Base-by-base conservation (phyloP, 805 yeast species). In the Candida sakaeoensis region DNA sequence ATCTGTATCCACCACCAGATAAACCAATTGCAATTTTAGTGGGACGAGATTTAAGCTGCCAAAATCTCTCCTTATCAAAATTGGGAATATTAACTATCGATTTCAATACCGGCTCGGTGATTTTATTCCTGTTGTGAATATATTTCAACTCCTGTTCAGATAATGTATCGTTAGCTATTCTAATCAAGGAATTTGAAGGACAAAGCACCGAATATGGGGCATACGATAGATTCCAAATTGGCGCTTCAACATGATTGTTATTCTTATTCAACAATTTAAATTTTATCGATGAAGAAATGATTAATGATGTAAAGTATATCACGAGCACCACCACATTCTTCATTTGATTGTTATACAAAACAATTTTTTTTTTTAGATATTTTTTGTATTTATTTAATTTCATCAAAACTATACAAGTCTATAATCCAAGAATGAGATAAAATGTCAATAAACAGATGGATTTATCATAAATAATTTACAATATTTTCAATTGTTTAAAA, bases 1-100 rank as follows among this genome's bases (percentile, higher is more conserved):
- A 74, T 38, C 85, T 59, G 53, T 76, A 74, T 2, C 79, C 77
- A 3, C 78, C 79, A 1, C 80, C 80, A 10, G 76, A 69, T 4
- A 74, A 41, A 2, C 75, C 67, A 2, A 74, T 45, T 4, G 71
- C 73, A 7, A 73, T 61, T 12, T 40, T 55, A 8, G 51, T 47
- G 1, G 60, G 51, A 41, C 38, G 41, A 12, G 36, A 17, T 24
- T 42, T 42, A 33, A 13, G 42, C 36, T 5, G 46, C n/a, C 50
- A 44, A 42, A 58, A 63, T 15, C 27, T 29, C 7, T 49, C 47
- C 4, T 52, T 45, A 33, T 67, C 54, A 25, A 69, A 59, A 0
- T 55, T 58, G 0, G 72, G 67, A n/a, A 65, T 56, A 1, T 51
- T 45, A 14, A 74, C 49, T 27, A 65, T 61, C 1, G 51, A 42